These are phyloP conservation scores for Pisolithus sp. DNA, from an alignment of 768 basidiomycete species.

Conservation along the genomic window DNA sequence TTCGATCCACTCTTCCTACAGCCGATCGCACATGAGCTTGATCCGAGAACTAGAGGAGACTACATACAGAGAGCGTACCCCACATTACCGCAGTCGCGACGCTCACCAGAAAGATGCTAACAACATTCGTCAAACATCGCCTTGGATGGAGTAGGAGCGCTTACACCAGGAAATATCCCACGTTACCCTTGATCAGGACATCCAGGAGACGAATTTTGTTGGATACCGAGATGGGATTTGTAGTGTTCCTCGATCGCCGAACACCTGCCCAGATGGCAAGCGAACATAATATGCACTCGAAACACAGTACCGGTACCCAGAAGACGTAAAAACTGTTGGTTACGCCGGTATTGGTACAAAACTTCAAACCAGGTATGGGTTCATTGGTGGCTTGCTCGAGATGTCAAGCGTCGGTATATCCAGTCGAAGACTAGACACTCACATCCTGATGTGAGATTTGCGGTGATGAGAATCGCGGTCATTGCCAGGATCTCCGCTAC, in stretches of 20 bases:
- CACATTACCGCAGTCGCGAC: slow-evolving; percentile 3
- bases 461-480: slow-evolving; percentile 2
- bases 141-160: not conserved
- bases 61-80: not conserved
- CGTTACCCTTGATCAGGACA: slow-evolving; percentile 3
- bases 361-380: slow-evolving; percentile 21
- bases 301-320: slow-evolving; percentile 55
- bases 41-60: not conserved
- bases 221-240: not conserved
- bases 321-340: slow-evolving; percentile 44
- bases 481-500: slow-evolving; percentile 5
- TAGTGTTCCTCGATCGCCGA: slow-evolving; percentile 29
- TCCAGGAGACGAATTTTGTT: slow-evolving; percentile 14
- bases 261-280: slow-evolving; percentile 47
- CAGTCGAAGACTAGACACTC: not conserved
- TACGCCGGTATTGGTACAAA: slow-evolving; percentile 38
- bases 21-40: not conserved
- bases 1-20: slow-evolving; percentile 1
- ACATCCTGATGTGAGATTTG: not conserved
- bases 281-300: slow-evolving; percentile 46
- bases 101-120: not conserved
- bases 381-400: not conserved
- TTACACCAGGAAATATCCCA: slow-evolving; percentile 4
- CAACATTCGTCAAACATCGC: not conserved
- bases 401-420: not conserved